Conservation (phyloP, 805 yeast species). For the Starmerella ratchasimensis region DNA sequence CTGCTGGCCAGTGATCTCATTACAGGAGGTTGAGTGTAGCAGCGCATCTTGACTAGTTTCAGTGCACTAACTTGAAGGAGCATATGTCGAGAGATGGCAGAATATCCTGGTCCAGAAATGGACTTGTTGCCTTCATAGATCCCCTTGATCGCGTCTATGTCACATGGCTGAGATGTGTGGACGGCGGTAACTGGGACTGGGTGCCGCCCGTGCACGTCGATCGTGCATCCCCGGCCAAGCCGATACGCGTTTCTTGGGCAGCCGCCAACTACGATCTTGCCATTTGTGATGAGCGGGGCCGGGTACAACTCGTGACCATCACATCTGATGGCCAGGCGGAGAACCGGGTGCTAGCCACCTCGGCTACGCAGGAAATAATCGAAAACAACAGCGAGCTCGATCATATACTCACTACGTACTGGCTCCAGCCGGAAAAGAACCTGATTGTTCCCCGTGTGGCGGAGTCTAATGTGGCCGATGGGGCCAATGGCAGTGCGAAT, state of each 20-base stretch:
- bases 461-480: conserved; percentile 11
- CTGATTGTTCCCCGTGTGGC: conserved; percentile 22
- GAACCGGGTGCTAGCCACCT: conserved; percentile 13
- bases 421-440: conserved; percentile 66
- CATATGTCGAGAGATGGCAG: no score
- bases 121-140: conserved; percentile 58
- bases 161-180: conserved; percentile 57
- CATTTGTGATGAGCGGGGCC: conserved; percentile 58
- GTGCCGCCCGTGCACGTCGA: conserved; percentile 39
- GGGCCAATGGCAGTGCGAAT: no score
- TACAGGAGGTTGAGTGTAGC: no score
- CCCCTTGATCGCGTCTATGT: conserved; percentile 32
- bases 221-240: conserved; percentile 16
- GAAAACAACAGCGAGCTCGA: conserved; percentile 20
- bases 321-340: conserved; percentile 16
- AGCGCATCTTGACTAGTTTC: no score
- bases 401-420: conserved; percentile 40
- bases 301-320: conserved; percentile 37
- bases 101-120: conserved; percentile 33
- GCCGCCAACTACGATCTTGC: conserved; percentile 71
- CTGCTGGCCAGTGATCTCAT: no score
- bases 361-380: conserved; percentile 22
- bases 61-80: no score
- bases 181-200: conserved; percentile 69
- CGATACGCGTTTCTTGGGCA: conserved; percentile 52